phyloP scores from a whole-genome alignment of 306 rosid genomes.

The Prunus dulcis region DNA sequence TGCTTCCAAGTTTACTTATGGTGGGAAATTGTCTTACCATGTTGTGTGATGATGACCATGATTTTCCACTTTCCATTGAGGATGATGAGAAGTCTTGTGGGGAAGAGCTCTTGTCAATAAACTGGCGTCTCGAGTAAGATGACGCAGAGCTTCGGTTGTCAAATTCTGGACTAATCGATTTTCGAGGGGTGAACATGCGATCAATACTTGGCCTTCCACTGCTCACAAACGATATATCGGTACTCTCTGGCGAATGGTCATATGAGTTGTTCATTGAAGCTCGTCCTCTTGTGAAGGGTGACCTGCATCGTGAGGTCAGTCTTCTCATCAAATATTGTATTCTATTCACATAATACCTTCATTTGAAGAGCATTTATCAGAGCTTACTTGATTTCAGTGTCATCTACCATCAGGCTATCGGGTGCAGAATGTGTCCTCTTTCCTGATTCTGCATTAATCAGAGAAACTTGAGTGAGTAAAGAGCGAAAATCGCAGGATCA shows the following conservation, averaged over 20 bases:
- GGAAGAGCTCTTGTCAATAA: slow-evolving; percentile 32
- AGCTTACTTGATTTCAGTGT: slow-evolving; percentile 57
- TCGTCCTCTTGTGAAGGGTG: slow-evolving; percentile 58
- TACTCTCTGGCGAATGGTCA: slow-evolving; percentile 36
- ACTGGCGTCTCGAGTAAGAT: slow-evolving; percentile 36
- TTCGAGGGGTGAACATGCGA: slow-evolving; percentile 27
- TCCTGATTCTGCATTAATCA: slow-evolving; percentile 32
- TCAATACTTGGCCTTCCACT: slow-evolving; percentile 59
- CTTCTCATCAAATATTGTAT: neutral
- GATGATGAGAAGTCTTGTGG: slow-evolving; percentile 29
- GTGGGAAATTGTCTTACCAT: slow-evolving; percentile 31
- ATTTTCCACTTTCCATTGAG: slow-evolving; percentile 43
- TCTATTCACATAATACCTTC: neutral
- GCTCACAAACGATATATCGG: slow-evolving; percentile 77
- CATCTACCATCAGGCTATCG: slow-evolving; percentile 28
- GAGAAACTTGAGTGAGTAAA: slow-evolving; percentile 6
- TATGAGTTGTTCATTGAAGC: slow-evolving; percentile 31
- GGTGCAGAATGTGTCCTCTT: slow-evolving; percentile 7
- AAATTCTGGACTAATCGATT: slow-evolving; percentile 44
- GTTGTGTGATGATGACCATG: slow-evolving; percentile 25
- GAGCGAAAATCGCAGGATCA: neutral
- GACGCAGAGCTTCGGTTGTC: slow-evolving; percentile 43
- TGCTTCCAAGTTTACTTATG: no score
- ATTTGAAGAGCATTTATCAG: neutral
- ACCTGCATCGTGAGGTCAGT: slow-evolving; percentile 34